Base-by-base conservation (phyloP, 257 asterid species). In the Datura wrightii region DNA sequence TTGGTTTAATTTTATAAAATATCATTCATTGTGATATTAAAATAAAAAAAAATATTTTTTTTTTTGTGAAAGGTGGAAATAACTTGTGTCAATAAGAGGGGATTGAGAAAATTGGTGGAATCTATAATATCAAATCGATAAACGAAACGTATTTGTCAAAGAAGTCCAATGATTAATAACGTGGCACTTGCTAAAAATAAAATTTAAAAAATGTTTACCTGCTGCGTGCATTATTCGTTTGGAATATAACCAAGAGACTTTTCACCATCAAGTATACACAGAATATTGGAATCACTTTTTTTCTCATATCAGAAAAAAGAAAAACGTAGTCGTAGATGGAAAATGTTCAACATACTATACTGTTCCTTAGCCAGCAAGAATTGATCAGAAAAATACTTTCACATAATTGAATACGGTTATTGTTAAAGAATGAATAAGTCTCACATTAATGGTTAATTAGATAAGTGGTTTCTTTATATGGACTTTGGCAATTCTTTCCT, bases 291-390 rank as follows among this genome's bases (percentile, higher is more conserved):
- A 70, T 34, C 69, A 16, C 74, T 50, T 50, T 50, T 50, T 80
- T 76, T 18, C 14, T 76, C 11, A 2, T 6, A 5, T 62, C 10
- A 55, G 14, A 56, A 71, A 65, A 41, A 60, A 65, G 15, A 3
- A 44, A 18, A 0, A 59, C 31, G 52, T 37, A 39, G 83, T 24
- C 31, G 31, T 37, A 18, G 13, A 34, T 13, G 39, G 16, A 60
- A 70, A 42, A 18, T 24, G 31, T 24, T 44, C 48, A 42, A 79
- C 59, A 78, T 2, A 37, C 11, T 31, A 31, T 19, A 24, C 31
- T 13, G 65, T 85, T 65, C 72, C 89, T 87, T 87, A 87, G 79
- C 58, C 80, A 37, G 10, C 11, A 87, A 84, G 89, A 60, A 78
- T 65, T 39, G 42, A 39, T 79, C 83, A n/a, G n/a, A 9, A 71